Base-by-base conservation (phyloP, 179 eudicot genomes). In the Beta lomatogona region DNA sequence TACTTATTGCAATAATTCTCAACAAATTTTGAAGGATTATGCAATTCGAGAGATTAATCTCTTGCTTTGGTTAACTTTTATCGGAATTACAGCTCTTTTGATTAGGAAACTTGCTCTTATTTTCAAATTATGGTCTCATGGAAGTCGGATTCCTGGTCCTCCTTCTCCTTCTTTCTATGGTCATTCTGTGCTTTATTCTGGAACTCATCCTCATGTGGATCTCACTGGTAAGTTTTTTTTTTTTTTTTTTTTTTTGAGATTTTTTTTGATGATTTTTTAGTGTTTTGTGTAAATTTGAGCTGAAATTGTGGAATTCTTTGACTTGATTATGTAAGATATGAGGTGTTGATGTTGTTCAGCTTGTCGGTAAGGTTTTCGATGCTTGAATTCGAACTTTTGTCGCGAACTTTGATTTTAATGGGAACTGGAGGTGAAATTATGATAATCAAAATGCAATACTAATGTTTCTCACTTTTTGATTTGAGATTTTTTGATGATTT, bases 151-250 rank as follows among this genome's bases (percentile, higher is more conserved):
- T 28, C 90, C 91, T 2, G 92, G 92, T 52, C 92, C 88, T 6
- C 85, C 89, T 61, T 88, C 85, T 18, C 84, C 88, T 53, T 89
- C 90, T 57, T 86, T 90, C 79, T 88, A 77, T 77, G 90, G 90
- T 7, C 92, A 90, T 76, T 80, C 86, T 60, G 31, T 19, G 58
- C 86, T 90, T 57, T 61, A 88, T 36, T 45, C 79, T 52, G 71
- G 77, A 14, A 16, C 82, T 21, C 5, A 75, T 53, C 58, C 85
- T n/a, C 82, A 50, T 12, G 19, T 52, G 50, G 79, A 81, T 85
- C 82, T 90, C 73, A 78, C 89, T 70, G 91, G 92, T 90, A 41
- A 54, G 48, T 50, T 5, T 64, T 77, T 65, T 15, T 14, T 12
- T 4, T 71, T 28, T 25, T 61, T 36, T 36, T 1, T 36, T 1